These are phyloP conservation scores for Aspergillus conjunctus DNA, from an alignment of 495 filamentous ascomycete genomes.

Conservation along the genomic window DNA sequence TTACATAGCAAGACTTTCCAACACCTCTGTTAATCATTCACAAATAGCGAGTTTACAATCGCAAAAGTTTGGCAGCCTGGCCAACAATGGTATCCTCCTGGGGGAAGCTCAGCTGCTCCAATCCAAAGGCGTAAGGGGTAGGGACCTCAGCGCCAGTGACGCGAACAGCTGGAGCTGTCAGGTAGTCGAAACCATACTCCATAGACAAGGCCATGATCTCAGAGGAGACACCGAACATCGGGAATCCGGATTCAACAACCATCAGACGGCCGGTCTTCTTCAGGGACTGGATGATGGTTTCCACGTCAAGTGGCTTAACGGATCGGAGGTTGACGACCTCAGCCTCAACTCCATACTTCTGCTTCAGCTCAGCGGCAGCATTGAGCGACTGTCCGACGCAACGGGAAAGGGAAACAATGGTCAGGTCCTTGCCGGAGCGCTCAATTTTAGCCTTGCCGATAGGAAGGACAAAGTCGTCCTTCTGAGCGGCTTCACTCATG, in stretches of 20 bases:
- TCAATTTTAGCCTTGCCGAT: slow-evolving; percentile 99
- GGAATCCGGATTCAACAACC: slow-evolving; percentile 93
- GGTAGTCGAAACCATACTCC: slow-evolving; percentile 98
- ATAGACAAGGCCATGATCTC: slow-evolving; percentile 92
- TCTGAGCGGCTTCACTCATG: slow-evolving; percentile 94
- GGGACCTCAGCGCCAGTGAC: slow-evolving; percentile 96
- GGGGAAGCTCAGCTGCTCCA: slow-evolving; percentile 93
- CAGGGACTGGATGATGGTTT: slow-evolving; percentile 90
- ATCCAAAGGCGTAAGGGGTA: slow-evolving; percentile 83
- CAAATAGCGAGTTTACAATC: slow-evolving; percentile 55
- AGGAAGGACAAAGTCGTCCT: slow-evolving; percentile 91
- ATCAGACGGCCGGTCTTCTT: slow-evolving; percentile 97
- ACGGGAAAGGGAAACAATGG: slow-evolving; percentile 90
- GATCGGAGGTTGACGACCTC: slow-evolving; percentile 99
- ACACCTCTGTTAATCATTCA: slow-evolving; percentile 18
- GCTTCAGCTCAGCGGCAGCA: slow-evolving; percentile 86
- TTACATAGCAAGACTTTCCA: slow-evolving; percentile 28
- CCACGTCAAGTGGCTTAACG: slow-evolving; percentile 93
- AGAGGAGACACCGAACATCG: slow-evolving; percentile 84
- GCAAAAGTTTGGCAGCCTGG: slow-evolving; percentile 81
- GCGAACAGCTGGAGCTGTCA: slow-evolving; percentile 88
- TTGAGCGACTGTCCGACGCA: slow-evolving; percentile 90
- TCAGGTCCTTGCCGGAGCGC: slow-evolving; percentile 91
- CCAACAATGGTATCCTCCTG: slow-evolving; percentile 78
- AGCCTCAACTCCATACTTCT: slow-evolving; percentile 92